These are phyloP conservation scores for Elongisporangium senticosum DNA, from an alignment of 352 stramenopile species.

Conservation along the genomic window DNA sequence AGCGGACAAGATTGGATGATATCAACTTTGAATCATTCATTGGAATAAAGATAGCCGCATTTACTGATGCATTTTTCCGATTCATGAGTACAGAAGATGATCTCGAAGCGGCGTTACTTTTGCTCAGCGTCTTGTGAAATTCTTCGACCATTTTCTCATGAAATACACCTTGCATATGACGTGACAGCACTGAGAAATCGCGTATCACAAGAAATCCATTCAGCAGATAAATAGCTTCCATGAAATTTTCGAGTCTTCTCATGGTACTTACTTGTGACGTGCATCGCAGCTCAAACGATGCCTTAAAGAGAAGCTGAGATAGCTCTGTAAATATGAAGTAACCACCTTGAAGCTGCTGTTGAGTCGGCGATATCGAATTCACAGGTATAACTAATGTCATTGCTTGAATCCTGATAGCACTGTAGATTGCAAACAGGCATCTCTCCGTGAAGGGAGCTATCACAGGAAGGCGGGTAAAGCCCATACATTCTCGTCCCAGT, in stretches of 20 bases:
- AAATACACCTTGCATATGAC: not conserved
- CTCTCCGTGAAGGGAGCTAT: slow-evolving; percentile 47
- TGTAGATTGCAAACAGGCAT: slow-evolving; percentile 43
- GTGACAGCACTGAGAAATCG: slow-evolving; percentile 1
- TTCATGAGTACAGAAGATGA: not conserved
- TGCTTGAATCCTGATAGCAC: slow-evolving; percentile 23
- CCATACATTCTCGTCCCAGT: slow-evolving; percentile 48
- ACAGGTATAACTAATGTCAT: slow-evolving; percentile 24
- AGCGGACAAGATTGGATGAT: slow-evolving; percentile 11
- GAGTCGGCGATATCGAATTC: not conserved
- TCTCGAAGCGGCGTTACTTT: not conserved
- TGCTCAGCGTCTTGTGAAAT: not conserved
- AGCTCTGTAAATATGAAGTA: slow-evolving; percentile 16
- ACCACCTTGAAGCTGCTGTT: slow-evolving; percentile 2
- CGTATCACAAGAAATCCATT: not conserved
- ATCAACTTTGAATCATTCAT: slow-evolving; percentile 8
- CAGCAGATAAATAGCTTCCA: not conserved
- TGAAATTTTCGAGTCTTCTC: not conserved
- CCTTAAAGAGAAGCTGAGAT: slow-evolving; percentile 28
- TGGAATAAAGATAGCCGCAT: slow-evolving; percentile 21
- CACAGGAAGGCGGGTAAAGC: slow-evolving; percentile 21
- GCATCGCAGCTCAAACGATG: slow-evolving; percentile 21
- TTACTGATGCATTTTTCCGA: slow-evolving; percentile 1
- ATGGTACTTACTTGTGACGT: slow-evolving; percentile 3
- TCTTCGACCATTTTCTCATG: slow-evolving; percentile 1